Percentiles rank a stretch among this genome's conserved stretches.
These are phyloP conservation scores for Trametes punicea DNA, from an alignment of 768 basidiomycete genomes.

Conservation along the genomic window DNA sequence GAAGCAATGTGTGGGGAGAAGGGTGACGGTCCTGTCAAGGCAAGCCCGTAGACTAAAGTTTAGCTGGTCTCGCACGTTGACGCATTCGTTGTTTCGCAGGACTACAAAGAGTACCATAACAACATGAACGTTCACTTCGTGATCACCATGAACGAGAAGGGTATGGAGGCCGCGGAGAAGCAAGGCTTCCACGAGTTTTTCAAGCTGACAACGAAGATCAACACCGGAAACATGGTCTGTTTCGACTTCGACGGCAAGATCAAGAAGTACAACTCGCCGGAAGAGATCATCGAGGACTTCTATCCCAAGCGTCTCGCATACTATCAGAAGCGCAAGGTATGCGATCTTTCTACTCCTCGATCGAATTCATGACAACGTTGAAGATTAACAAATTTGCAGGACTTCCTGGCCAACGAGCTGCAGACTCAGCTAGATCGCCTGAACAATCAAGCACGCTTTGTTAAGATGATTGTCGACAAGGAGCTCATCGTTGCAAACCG, in stretches of 20 bases:
- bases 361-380: too few species aligned
- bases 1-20: conserved; percentile 90
- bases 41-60: conserved; percentile 20
- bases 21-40: conserved; percentile 79
- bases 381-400: conserved; percentile 44
- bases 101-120: conserved; percentile 96
- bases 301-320: conserved; percentile 83
- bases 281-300: conserved; percentile 92
- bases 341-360: conserved; percentile 17
- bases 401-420: conserved; percentile 79
- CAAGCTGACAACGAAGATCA: conserved; percentile 81
- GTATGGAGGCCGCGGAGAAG: conserved; percentile 81
- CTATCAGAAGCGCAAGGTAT: conserved; percentile 95
- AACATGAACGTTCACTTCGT: conserved; percentile 89
- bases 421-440: conserved; percentile 79
- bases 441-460: conserved; percentile 93
- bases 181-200: conserved; percentile 91
- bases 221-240: conserved; percentile 96
- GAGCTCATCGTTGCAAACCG: conserved; percentile 81
- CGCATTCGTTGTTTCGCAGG: conserved; percentile 45
- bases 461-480: conserved; percentile 91
- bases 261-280: conserved; percentile 85
- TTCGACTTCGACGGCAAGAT: conserved; percentile 97
- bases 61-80: not conserved
- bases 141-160: conserved; percentile 73